Base-by-base conservation (phyloP, 2,329 filamentous ascomycete species). In the Apiospora malaysiana region DNA sequence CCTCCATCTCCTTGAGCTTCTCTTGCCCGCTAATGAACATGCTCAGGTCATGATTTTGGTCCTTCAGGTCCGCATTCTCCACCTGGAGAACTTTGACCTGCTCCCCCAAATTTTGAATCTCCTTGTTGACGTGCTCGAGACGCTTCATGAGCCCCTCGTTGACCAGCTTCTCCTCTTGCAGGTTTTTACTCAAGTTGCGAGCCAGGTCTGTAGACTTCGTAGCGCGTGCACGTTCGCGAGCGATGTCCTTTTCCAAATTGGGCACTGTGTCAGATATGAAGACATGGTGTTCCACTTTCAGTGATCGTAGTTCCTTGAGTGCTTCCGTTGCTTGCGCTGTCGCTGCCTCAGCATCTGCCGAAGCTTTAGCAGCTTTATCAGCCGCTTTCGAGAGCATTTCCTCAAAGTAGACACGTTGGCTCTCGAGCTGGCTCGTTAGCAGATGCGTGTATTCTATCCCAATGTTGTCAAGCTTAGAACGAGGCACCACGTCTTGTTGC, bases 371-470 rank as follows among this genome's bases (percentile, higher is more conserved):
- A 0, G 95, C 95, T 83, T 98, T 98, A 81, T 97, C 94, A 0
- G 92, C 94, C 0, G 94, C 94, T 73, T 97, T 94, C 77, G 91
- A 92, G 69, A 99, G 88, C 80, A 97, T 90, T 75, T 97, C 95
- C 80, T 98, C 95, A 76, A 97, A 99, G 82, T 98, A 99, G 0
- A 93, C 87, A 12, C 96, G 90, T 80, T 99, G 96, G 59, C 92
- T 94, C 79, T 98, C 96, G 2, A 99, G 89, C 78, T 99, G 96
- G 72, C 92, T 95, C 3, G 94, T 97, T 14, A 99, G 89, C 1
- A 99, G 89, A 78, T 98, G 95, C 0, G 95, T 96, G 80, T 98
- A 99, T 82, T 99, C 96, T 75, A 96, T 88, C 42, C 94, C 94
- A 79, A 98, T 97, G 77, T 90, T 93, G 73, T 92, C 89, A 12